A percentile compares a stretch with the other conserved stretches of the same genome.
phyloP scores from a whole-genome alignment of 2,329 filamentous ascomycete genomes.

The Hypoxylon sp. region DNA sequence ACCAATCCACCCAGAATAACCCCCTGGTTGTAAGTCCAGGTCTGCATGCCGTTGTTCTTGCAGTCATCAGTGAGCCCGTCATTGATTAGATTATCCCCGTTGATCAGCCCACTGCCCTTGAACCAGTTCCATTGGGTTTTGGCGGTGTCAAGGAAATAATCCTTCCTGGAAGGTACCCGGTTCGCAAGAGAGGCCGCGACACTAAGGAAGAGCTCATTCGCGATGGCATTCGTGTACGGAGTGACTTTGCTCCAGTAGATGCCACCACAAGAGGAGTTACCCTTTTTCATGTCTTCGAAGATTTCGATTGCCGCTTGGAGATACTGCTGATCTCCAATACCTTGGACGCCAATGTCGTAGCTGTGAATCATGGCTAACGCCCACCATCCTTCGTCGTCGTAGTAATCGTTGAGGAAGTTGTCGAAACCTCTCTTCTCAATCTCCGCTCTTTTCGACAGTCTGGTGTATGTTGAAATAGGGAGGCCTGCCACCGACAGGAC shows the following conservation, averaged over 20 bases:
- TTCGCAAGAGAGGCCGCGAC: conserved; percentile 68
- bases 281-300: conserved; percentile 68
- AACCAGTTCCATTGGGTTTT: conserved; percentile 68
- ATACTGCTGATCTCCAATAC: conserved; percentile 62
- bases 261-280: conserved; percentile 66
- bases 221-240: conserved; percentile 65
- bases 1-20: conserved; percentile 67
- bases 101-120: conserved; percentile 65
- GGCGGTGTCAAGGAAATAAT: conserved; percentile 64
- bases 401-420: conserved; percentile 69
- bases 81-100: conserved; percentile 64
- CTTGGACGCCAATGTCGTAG: conserved; percentile 61
- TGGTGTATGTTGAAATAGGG: conserved; percentile 51
- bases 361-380: conserved; percentile 69
- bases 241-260: conserved; percentile 71
- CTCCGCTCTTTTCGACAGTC: conserved; percentile 44
- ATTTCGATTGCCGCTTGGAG: conserved; percentile 66
- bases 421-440: conserved; percentile 56
- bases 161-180: conserved; percentile 57
- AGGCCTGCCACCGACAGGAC: conserved; percentile 44
- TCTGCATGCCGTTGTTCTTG: conserved; percentile 62
- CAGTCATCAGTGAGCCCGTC: conserved; percentile 66
- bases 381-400: conserved; percentile 76
- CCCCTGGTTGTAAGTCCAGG: conserved; percentile 71
- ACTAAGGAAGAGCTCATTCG: conserved; percentile 70